phyloP scores from a whole-genome alignment of 495 filamentous ascomycete species.

The Polyplosphaeria fusca region DNA sequence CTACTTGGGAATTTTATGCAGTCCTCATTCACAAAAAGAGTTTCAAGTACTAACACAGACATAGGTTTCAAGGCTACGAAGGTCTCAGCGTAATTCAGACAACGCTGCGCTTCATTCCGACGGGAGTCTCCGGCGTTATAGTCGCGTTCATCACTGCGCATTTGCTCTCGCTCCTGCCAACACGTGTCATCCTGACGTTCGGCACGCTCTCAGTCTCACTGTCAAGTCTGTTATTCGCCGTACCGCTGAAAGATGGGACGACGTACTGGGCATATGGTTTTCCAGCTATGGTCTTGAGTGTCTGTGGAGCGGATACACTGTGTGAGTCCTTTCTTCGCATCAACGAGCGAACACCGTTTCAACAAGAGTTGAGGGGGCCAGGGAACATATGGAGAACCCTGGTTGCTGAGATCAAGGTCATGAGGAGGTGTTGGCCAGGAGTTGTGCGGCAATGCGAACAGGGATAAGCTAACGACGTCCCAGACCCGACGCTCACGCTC shows the following conservation, averaged over 20 bases:
- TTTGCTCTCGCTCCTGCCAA: constrained; percentile 52
- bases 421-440: too few species aligned
- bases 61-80: constrained; percentile 56
- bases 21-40: background rate
- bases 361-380: too few species aligned
- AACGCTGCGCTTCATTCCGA: constrained; percentile 60
- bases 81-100: constrained; percentile 54
- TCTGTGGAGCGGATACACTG: constrained; percentile 58
- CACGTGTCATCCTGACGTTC: constrained; percentile 52
- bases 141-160: constrained; percentile 53
- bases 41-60: background rate
- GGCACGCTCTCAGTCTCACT: constrained; percentile 50
- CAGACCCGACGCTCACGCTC: constrained; percentile 56
- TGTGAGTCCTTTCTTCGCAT: too few species aligned
- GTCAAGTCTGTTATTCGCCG: constrained; percentile 54
- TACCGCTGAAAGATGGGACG: constrained; percentile 52
- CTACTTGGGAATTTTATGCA: constrained; percentile 7
- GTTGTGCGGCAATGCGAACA: too few species aligned
- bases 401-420: too few species aligned
- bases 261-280: constrained; percentile 61
- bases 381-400: too few species aligned
- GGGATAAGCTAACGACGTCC: too few species aligned
- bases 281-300: constrained; percentile 56
- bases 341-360: too few species aligned
- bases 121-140: constrained; percentile 52